These are phyloP conservation scores for Aspergillus texensis DNA, from an alignment of 2,329 filamentous ascomycete genomes.

Conservation along the genomic window DNA sequence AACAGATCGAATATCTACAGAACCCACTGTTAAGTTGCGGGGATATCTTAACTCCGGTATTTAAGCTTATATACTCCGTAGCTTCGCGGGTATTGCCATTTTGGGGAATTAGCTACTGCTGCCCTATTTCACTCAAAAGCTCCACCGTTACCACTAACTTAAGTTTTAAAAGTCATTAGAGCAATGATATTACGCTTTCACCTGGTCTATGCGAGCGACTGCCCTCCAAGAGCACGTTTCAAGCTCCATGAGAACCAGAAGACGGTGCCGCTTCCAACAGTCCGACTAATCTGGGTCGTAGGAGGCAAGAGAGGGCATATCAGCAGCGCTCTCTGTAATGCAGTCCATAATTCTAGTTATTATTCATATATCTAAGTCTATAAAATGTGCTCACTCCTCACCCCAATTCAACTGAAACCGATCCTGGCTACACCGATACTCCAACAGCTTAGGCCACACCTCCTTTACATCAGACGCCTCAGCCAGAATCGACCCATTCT, in stretches of 20 bases:
- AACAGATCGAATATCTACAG: neutral
- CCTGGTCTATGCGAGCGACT: neutral
- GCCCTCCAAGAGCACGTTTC: neutral
- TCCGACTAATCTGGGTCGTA: neutral
- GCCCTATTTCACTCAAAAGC: neutral
- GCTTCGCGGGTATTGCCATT: neutral
- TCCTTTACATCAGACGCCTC: constrained; percentile 73
- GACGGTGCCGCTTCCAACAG: neutral
- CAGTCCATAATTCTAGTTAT: neutral
- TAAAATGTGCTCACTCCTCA: constrained; percentile 56
- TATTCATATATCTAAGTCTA: neutral
- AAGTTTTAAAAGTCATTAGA: neutral
- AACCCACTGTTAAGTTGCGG: neutral
- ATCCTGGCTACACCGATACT: constrained; percentile 75
- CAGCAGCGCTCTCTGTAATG: neutral
- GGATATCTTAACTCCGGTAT: neutral
- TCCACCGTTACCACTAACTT: neutral
- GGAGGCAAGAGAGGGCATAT: too few species aligned
- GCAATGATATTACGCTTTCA: neutral
- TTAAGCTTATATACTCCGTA: neutral
- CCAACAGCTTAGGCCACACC: constrained; percentile 68
- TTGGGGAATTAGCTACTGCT: neutral
- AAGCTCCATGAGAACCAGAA: neutral
- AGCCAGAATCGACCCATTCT: constrained; percentile 75
- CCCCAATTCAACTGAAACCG: constrained; percentile 84